Conservation (phyloP, 108 stramenopile species). For the Pseudonitzschia multiseries region DNA sequence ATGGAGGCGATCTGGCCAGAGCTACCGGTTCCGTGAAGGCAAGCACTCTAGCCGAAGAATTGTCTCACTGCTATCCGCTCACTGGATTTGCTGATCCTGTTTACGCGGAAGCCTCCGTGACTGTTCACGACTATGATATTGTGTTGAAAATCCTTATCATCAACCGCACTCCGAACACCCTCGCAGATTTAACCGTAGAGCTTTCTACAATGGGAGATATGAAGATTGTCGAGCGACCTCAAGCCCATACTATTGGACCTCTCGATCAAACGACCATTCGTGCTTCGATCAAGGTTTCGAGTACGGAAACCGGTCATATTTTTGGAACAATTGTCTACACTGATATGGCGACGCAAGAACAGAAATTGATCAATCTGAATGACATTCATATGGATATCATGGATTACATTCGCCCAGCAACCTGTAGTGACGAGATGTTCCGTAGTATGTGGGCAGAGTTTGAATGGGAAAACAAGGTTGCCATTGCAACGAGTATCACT, state of each 20-base stretch:
- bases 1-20: conserved; percentile 94
- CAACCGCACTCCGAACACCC: conserved; percentile 95
- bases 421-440: conserved; percentile 95
- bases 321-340: conserved; percentile 99
- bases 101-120: conserved; percentile 97
- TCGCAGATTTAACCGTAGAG: conserved; percentile 97
- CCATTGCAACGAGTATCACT: conserved; percentile 87
- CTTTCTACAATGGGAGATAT: conserved; percentile 98
- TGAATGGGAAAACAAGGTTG: conserved; percentile 99
- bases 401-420: conserved; percentile 99
- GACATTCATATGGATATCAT: conserved; percentile 99
- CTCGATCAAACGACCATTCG: conserved; percentile 92
- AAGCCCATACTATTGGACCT: conserved; percentile 94
- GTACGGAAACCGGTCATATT: conserved; percentile 99
- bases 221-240: conserved; percentile 98
- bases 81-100: conserved; percentile 98
- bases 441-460: conserved; percentile 99
- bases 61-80: conserved; percentile 94
- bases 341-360: conserved; percentile 89
- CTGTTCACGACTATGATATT: conserved; percentile 99
- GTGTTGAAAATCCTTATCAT: conserved; percentile 96
- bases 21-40: conserved; percentile 87
- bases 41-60: conserved; percentile 49
- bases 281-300: conserved; percentile 97
- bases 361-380: conserved; percentile 95